Evolutionary conservation across 192 early-diverging fungal genomes (phyloP), one percentile per base, ranked within the genome.

Genomic region (Entomortierella parvispora): DNA sequence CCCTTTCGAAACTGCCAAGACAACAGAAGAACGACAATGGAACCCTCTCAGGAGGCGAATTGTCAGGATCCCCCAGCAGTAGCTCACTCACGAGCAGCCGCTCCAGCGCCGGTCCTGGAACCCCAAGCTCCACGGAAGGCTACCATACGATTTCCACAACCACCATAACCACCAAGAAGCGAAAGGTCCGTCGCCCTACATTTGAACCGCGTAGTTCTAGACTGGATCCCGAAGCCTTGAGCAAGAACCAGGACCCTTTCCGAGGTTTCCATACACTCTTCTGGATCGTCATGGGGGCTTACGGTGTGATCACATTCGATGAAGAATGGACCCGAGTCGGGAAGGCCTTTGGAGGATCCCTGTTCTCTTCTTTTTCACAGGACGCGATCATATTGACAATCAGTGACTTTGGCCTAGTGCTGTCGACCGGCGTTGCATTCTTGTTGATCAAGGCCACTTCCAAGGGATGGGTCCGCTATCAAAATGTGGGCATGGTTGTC

Each of bases 241-340:
- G 50, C 46, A 57, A 54, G 33, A 62, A 57, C 32, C 58, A 87
- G 37, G 79, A 82, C 48, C 55, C 76, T 9, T 88, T 86, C 79
- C 86, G 91, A 32, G 93, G 93, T 20, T 94, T 94, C 75, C 91
- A 92, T 72, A 90, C 88, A 1, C 80, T 95, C 20, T 96, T 95
- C 68, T 95, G 94, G 93, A 86, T 93, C 45, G 84, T 84, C 25
- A 93, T 96, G 87, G 87, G 81, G 12, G 85, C 86, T 49, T 93
- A 91, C 62, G 81, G 88, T n/a, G 47, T 92, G 26, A 83, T 85
- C 37, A 88, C 87, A 1, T 67, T 91, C 26, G 80, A 82, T 61
- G 66, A 62, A 29, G 84, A 81, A 59, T 93, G 92, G 49, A 82
- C 78, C 23, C 28, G 68, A 45, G 52, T 80, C 2, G 77, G 74